Base-by-base conservation (phyloP, 768 basidiomycete species). In the Mycena filopes region DNA sequence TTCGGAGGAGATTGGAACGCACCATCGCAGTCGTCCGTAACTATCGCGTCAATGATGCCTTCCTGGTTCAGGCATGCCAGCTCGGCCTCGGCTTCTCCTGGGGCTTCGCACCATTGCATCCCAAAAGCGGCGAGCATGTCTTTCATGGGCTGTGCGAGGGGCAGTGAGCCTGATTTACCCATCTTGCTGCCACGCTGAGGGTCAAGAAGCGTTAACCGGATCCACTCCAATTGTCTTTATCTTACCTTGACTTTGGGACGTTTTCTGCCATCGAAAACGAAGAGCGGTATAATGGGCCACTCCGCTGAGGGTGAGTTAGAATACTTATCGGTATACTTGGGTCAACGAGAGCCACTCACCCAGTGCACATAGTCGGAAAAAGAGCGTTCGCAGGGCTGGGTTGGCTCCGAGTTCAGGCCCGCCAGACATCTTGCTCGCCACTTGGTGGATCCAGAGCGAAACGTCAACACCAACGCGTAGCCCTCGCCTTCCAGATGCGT, bases 361-460 rank as follows among this genome's bases (percentile, higher is more conserved):
- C 87, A 82, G 38, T 79, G 78, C n/a, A 79, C 80, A 69, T 84
- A 88, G 38, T 28, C 87, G 87, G 75, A 89, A 91, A 76, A 91
- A 91, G 8, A 92, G 79, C 0, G 93, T 95, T 26, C 94, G 82
- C 10, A 95, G 82, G 58, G 93, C 91, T 10, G 94, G 94, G 64
- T 95, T 95, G 75, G 94, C 92, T 20, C 94, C 94, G 69, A 91
- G 57, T 76, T 80, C 31, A 16, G 31, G 25, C 89, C 90, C 86
- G 28, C 89, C 47, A 28, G 36, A 25, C 18, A 41, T 29, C 25
- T 60, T 50, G 23, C 29, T 28, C 16, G 29, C 83, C 4, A 87
- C 88, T 66, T 94, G 93, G 64, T 89, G 91, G 72, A 92, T 91
- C 91, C 91, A 92, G 59, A 93, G 90, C 38, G 88, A n/a, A 20